These are phyloP conservation scores for Oenanthe javanica DNA, from an alignment of 140 eudicot genomes.

Conservation along the genomic window DNA sequence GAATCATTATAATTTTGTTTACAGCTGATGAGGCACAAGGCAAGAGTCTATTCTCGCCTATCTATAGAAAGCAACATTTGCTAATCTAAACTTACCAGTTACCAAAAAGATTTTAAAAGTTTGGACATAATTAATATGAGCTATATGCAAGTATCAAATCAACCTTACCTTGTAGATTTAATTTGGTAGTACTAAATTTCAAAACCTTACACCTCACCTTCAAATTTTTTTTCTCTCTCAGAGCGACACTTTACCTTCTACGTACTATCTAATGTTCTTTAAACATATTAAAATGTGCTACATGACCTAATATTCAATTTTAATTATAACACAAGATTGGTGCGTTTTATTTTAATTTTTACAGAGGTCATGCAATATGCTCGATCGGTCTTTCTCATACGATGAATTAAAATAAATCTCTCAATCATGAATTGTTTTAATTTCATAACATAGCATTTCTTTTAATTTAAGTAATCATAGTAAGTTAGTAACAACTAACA, in stretches of 20 bases:
- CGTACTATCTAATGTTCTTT: background rate
- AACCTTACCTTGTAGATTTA: background rate
- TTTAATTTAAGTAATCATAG: too few species aligned
- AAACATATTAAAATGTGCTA: background rate
- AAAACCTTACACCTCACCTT: background rate
- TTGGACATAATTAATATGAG: too few species aligned
- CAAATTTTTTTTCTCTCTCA: background rate
- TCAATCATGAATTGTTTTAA: too few species aligned
- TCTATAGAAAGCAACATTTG: background rate
- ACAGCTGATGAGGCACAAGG: background rate
- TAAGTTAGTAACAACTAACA: too few species aligned
- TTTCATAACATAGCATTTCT: too few species aligned
- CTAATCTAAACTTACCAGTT: background rate
- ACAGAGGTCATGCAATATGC: background rate
- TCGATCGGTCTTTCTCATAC: background rate
- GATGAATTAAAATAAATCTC: too few species aligned
- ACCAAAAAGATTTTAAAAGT: too few species aligned
- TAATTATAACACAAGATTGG: background rate
- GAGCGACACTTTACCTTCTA: conserved; percentile 1
- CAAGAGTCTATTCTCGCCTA: background rate
- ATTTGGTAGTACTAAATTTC: background rate
- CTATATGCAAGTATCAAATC: too few species aligned
- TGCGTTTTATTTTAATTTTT: background rate
- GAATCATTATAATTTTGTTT: background rate
- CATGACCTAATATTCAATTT: background rate